Base-by-base conservation (phyloP, 2,329 filamentous ascomycete genomes). In the Geoglossum cookeanum region DNA sequence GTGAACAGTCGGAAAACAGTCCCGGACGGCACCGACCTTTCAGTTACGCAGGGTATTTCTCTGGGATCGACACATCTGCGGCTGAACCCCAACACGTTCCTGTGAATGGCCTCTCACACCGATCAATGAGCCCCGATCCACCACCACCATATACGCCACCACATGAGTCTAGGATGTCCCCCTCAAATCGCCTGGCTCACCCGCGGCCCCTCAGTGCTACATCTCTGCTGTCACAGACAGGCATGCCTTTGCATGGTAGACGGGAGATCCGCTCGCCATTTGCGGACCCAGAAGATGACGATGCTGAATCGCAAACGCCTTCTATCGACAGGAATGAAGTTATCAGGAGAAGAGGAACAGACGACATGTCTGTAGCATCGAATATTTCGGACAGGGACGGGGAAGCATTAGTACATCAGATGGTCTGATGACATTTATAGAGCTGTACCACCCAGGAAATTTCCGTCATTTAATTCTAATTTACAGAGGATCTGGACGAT, bases 131-230 rank as follows among this genome's bases (percentile, higher is more conserved):
- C 37, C n/a, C 37, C 1, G 54, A 55, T 15, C 55, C 55, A 27
- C 55, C 55, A 17, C 55, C 55, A n/a, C 55, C 55, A 13, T 57
- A 57, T 57, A 27, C 17, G 9, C 55, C 55, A 33, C 42, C 44
- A 53, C 22, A 29, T 37, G 49, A 33, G n/a, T 53, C 30, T 3
- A 27, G 4, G 13, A 29, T 33, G n/a, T 53, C 49, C n/a, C 5
- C 4, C 42, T 45, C 49, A 17, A 39, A 27, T 4, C 22, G 35
- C 8, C 49, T 33, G 15, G 22, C 30, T 30, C 27, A 53, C 11
- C 30, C 15, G 5, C 49, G 4, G 30, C 49, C 17, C n/a, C 33
- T 35, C 29, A 48, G 22, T 29, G 22, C 29, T 15, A 9, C 37
- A 32, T n/a, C 29, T 30, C 42, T 32, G 30, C n/a, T 39, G 27